These are phyloP conservation scores for Manihot esculenta DNA, from an alignment of 441 rosid genomes.

Conservation along the genomic window DNA sequence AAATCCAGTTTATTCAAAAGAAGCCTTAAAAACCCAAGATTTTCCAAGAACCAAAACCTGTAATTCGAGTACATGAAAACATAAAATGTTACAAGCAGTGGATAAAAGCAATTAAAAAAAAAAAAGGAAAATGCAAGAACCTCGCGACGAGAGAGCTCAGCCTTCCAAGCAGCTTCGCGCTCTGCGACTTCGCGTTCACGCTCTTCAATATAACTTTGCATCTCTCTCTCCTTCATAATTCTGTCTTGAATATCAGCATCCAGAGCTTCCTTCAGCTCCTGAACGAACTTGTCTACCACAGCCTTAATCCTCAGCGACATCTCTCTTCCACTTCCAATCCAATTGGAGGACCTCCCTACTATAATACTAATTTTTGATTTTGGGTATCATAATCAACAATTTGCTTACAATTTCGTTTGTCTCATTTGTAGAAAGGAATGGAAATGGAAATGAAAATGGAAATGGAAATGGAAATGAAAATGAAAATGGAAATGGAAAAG, in stretches of 20 bases:
- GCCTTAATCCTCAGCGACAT: constrained; percentile 88
- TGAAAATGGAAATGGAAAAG: not conserved
- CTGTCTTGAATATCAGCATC: constrained; percentile 96
- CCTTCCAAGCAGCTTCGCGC: constrained; percentile 99
- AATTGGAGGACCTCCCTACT: not conserved
- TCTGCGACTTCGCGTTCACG: constrained; percentile 99
- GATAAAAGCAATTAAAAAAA: not conserved
- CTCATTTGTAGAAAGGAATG: no score
- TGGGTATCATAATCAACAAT: no score
- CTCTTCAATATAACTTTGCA: constrained; percentile 97
- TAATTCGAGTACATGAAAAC: no score
- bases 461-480: not conserved
- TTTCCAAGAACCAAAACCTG: no score
- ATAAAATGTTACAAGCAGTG: no score
- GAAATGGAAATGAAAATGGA: no score
- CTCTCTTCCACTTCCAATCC: not conserved
- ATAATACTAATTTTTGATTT: no score
- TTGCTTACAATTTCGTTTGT: no score
- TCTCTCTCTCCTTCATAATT: constrained; percentile 97
- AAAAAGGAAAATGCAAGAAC: constrained; percentile 24
- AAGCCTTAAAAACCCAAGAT: no score
- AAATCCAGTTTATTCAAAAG: no score
- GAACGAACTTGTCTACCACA: constrained; percentile 93
- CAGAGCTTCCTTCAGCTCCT: constrained; percentile 92
- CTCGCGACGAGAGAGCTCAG: constrained; percentile 98